phyloP scores from a whole-genome alignment of 2,329 filamentous ascomycete species.

The Fusarium vanettenii region DNA sequence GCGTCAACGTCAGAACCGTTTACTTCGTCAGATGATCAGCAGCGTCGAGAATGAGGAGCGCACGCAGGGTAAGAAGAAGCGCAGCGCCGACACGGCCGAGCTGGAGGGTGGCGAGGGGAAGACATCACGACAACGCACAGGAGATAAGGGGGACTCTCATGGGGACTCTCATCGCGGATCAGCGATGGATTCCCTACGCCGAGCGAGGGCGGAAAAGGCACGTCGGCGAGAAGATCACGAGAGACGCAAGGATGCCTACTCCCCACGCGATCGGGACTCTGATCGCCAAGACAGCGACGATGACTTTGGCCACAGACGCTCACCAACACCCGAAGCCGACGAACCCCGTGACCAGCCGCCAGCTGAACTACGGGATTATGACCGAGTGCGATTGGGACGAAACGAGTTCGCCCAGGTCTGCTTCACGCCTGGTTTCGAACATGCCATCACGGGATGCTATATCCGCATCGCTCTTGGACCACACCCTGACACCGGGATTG shows the following conservation, averaged over 20 bases:
- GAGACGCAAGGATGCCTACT: conserved; percentile 66
- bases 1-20: conserved; percentile 82
- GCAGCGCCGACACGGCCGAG: conserved; percentile 83
- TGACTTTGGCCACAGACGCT: conserved; percentile 75
- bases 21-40: conserved; percentile 81
- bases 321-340: conserved; percentile 70
- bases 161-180: conserved; percentile 49
- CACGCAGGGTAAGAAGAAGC: conserved; percentile 68
- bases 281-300: conserved; percentile 78
- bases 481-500: conserved; percentile 76
- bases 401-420: conserved; percentile 90
- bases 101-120: conserved; percentile 81
- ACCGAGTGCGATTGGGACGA: conserved; percentile 85
- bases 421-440: conserved; percentile 91
- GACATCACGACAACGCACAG: conserved; percentile 76
- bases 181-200: conserved; percentile 77
- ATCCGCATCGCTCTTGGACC: conserved; percentile 86
- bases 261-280: conserved; percentile 48
- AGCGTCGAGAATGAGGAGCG: conserved; percentile 73
- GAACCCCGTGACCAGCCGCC: conserved; percentile 76
- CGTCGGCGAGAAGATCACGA: conserved; percentile 64
- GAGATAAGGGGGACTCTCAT: conserved; percentile 43
- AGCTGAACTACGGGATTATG: conserved; percentile 82
- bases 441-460: conserved; percentile 84
- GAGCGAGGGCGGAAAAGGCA: conserved; percentile 71